Evolutionary conservation across 495 filamentous ascomycete species (phyloP).

Genomic region (Parachaetomium inaequale): DNA sequence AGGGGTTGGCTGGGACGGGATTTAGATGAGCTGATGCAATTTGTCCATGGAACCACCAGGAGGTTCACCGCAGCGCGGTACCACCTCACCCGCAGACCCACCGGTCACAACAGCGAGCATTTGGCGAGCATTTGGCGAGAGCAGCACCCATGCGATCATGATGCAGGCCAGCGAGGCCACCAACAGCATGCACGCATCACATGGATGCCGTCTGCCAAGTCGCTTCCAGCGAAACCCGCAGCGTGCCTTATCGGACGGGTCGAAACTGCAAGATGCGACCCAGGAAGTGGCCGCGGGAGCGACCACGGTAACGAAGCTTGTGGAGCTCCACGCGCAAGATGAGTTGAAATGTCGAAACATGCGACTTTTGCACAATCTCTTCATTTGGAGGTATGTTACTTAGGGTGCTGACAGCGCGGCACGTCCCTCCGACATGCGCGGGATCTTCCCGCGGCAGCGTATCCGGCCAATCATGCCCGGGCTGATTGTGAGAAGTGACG

Average conservation of each 20-base stretch:
- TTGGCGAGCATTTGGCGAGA: neutral
- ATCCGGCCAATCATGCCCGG: neutral
- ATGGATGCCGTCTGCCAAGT: neutral
- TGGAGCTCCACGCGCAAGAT: neutral
- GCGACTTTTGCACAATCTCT: neutral
- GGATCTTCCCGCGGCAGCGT: neutral
- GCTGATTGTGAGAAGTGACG: neutral
- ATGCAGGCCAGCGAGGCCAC: neutral
- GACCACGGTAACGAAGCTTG: neutral
- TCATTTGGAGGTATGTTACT: neutral
- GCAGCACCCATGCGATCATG: neutral
- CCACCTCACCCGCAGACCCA: neutral
- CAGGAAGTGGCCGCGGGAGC: neutral
- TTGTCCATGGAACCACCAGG: neutral
- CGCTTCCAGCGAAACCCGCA: neutral
- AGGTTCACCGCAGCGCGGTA: neutral
- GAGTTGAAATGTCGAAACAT: neutral
- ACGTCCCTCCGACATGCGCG: too few relatives aligned
- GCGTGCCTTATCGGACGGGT: constrained; percentile 6
- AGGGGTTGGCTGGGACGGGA: neutral
- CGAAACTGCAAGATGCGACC: constrained; percentile 4
- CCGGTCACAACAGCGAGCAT: too few relatives aligned
- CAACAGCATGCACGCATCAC: neutral
- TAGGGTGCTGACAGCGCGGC: too few relatives aligned
- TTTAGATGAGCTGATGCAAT: neutral